These are phyloP conservation scores for Aspergillus udagawae DNA, from an alignment of 2,329 filamentous ascomycete genomes.

Conservation along the genomic window DNA sequence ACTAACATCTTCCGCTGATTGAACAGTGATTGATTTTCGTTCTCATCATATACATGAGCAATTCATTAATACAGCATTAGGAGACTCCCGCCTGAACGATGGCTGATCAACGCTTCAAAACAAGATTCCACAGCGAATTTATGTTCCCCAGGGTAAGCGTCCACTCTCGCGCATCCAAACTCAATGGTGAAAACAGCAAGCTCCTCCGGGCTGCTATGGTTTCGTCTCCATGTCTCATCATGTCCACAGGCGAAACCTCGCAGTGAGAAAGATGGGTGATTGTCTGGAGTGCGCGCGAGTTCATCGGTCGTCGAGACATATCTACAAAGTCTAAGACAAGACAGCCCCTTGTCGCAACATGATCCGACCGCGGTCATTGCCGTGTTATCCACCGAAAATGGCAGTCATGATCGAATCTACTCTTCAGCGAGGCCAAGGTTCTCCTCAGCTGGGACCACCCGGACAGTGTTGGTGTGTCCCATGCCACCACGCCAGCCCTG, in stretches of 20 bases:
- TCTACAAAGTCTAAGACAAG: slow-evolving; percentile 12
- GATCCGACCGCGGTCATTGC: slow-evolving; percentile 16
- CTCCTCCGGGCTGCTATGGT: neutral
- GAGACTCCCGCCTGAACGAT: slow-evolving; percentile 10
- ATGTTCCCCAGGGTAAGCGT: slow-evolving; percentile 9
- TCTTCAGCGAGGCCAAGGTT: slow-evolving; percentile 36
- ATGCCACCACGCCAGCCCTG: slow-evolving; percentile 66
- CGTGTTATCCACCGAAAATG: slow-evolving; percentile 10
- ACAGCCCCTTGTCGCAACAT: slow-evolving; percentile 9
- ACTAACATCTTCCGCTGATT: slow-evolving; percentile 7
- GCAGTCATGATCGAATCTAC: slow-evolving; percentile 20
- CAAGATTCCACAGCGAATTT: slow-evolving; percentile 9
- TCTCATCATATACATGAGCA: slow-evolving; percentile 28
- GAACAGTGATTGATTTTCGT: slow-evolving; percentile 14
- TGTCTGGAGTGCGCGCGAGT: slow-evolving; percentile 3
- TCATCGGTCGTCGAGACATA: slow-evolving; percentile 10
- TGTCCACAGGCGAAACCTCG: neutral
- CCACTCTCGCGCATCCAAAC: neutral
- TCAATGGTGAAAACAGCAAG: neutral
- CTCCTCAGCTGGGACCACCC: slow-evolving; percentile 48
- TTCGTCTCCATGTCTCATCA: neutral
- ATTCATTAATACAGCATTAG: slow-evolving; percentile 27
- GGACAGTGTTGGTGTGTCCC: slow-evolving; percentile 64
- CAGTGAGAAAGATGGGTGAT: neutral
- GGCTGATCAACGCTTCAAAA: slow-evolving; percentile 19